Evolutionary conservation across 2,329 filamentous ascomycete species (phyloP), one percentile per base, ranked within the genome.

Genomic region (Chaetomiaceae sp.): DNA sequence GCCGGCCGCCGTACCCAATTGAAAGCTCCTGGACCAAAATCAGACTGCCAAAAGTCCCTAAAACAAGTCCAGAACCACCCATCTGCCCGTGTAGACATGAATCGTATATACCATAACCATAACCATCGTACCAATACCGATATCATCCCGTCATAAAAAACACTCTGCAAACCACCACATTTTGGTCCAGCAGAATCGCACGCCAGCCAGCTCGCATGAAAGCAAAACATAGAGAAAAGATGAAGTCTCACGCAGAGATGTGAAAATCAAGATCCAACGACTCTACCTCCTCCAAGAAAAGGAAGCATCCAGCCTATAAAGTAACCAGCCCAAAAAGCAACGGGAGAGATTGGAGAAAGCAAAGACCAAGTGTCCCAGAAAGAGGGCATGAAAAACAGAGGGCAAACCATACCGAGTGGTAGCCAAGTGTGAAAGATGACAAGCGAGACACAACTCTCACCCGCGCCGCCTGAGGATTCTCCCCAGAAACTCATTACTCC

Each of bases 401-500:
- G 5, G 6, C 19, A n/a, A 15, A 35, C 2, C 2, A 17, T 8
- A 17, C 3, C 14, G 8, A 10, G 4, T 33, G 4, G 14, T 15
- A 33, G 9, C 30, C 30, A 12, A 33, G 7, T 12, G 9, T 29
- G 27, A n/a, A 32, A n/a, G 10, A 30, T 4, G 11, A 30, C 6
- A 30, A 30, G 10, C 5, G 29, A 36, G 18, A 20, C 4, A 17
- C 12, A 27, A n/a, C 15, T n/a, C 19, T 20, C 32, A 33, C 15
- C 36, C 64, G 24, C 61, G 59, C 15, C 65, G 58, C 15, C 66
- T 65, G 14, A 69, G 56, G 52, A 71, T 64, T 17, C 66, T 61
- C 18, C 64, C 64, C 39, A 69, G 59, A 5, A 69, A 61, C 40
- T 67, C 66, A 22, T 57, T 62, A 20, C 44, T 38, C 33, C 10